Conservation (phyloP, 345 rosid species). For the Arabidopsis arenosa region DNA sequence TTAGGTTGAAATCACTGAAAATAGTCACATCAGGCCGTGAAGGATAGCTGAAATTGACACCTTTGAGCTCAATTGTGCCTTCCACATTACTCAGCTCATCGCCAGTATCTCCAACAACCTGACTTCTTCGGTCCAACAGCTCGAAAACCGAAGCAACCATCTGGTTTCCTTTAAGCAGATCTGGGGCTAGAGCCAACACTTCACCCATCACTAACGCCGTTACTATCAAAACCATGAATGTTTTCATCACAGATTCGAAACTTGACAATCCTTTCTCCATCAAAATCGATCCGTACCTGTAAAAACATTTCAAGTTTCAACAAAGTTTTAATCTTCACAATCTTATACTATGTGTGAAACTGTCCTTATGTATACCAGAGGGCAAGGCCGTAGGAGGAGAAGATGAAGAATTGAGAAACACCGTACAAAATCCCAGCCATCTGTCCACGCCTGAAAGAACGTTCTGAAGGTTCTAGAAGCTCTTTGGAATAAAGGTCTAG, state of each 20-base stretch:
- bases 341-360: neutral
- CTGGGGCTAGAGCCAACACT: constrained; percentile 85
- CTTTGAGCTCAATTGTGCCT: constrained; percentile 70
- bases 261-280: constrained; percentile 82
- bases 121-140: constrained; percentile 72
- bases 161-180: constrained; percentile 88
- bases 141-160: constrained; percentile 93
- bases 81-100: constrained; percentile 67
- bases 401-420: constrained; percentile 92
- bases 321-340: neutral
- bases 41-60: constrained; percentile 80
- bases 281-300: constrained; percentile 52
- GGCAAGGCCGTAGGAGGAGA: constrained; percentile 94
- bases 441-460: constrained; percentile 83
- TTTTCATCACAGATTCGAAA: constrained; percentile 85
- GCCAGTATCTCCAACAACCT: constrained; percentile 67
- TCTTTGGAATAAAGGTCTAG: constrained; percentile 73
- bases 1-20: constrained; percentile 72
- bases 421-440: constrained; percentile 90
- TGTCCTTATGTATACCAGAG: constrained; percentile 55
- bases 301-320: neutral
- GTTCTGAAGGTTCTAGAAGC: constrained; percentile 80
- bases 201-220: constrained; percentile 98
- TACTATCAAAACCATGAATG: constrained; percentile 94
- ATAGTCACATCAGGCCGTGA: constrained; percentile 79